Base-by-base conservation (phyloP, 2,329 filamentous ascomycete species). In the Phialophora verrucosa region DNA sequence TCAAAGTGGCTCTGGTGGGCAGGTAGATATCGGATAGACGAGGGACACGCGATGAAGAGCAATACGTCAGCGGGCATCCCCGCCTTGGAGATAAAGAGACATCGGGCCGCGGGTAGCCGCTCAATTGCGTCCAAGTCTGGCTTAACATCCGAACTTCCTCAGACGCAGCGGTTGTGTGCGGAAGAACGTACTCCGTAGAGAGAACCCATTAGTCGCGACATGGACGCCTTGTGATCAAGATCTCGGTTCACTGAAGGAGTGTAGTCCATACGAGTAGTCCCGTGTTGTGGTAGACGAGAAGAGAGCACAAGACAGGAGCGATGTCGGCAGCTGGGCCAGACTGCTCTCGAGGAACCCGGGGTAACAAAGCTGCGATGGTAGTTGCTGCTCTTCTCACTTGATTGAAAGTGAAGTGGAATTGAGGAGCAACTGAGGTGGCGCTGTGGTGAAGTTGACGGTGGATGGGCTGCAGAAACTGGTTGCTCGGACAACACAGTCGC, bases 51-150 rank as follows among this genome's bases (percentile, higher is more conserved):
- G 12, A 20, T n/a, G 11, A 31, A 3, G 31, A n/a, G n/a, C 44
- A 44, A 49, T 61, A 61, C 59, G 59, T 61, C 59, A 61, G 59
- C 59, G 59, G 47, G 35, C 49, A 61, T 61, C 59, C 50, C 59
- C 59, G 50, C 59, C 47, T 12, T 27, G 14, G 59, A 56, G 61
- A 63, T 63, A 63, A 58, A 63, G 53, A 63, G 14, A 32, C 23
- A 7, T 25, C n/a, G 20, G 38, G 49, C 59, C 59, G 59, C 31
- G 59, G 54, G 35, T 61, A 61, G 59, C 59, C 58, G 58, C 14
- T n/a, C 5, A 11, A 5, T n/a, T n/a, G 29, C n/a, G 49, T 17
- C 27, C 23, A 17, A 49, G 38, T 44, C 14, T 44, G 17, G 17
- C 14, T 44, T n/a, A 2, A 44, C 38, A n/a, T 6, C 14, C 35